Evolutionary conservation across 31 red algal species (phyloP), one percentile per base, ranked within the genome.

Genomic region (Endocladia muricata): DNA sequence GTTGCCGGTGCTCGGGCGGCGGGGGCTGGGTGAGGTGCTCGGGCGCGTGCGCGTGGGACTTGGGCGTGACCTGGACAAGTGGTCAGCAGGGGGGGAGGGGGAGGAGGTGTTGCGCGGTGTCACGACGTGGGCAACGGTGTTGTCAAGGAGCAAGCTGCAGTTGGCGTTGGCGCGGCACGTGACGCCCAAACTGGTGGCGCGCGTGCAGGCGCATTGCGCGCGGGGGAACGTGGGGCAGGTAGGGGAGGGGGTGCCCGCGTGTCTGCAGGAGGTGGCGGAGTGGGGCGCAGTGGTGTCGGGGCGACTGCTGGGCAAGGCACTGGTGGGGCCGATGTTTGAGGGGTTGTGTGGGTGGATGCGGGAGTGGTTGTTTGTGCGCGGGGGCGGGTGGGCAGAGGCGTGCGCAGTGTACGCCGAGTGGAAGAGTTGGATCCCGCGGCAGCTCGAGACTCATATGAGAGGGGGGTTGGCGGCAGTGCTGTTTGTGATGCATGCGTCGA

Each of bases 101-200:
- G 58, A 55, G 28, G 43, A 58, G 35, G 71, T 85, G 21, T 56
- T 85, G 37, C 33, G 38, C 8, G 36, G 40, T 37, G 67, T 68
- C 56, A 42, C 37, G 25, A 77, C 32, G 59, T 85, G 82, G 82
- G 69, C 28, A 33, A 29, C 51, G 5, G 70, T 85, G 22, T 35
- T 85, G 22, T 85, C 82, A 22, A 47, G 82, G 43, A 55, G 70
- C n/a, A 85, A 85, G 56, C 22, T 85, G 82, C 82, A 85, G 41
- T 39, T 85, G 40, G 57, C 59, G 6, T 60, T 85, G n/a, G 70
- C 71, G 1, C 38, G 71, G 33, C 82, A 85, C 29, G 61, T 85
- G 1, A 17, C 41, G 35, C 41, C 59, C n/a, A 85, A 85, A 30
- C 21, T 85, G 44, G 28, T 13, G 25, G 38, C 7, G 32, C 68